Evolutionary conservation across 192 early-diverging fungal species (phyloP), one percentile per base, ranked within the genome.

Genomic region (Umbelopsis isabellina): DNA sequence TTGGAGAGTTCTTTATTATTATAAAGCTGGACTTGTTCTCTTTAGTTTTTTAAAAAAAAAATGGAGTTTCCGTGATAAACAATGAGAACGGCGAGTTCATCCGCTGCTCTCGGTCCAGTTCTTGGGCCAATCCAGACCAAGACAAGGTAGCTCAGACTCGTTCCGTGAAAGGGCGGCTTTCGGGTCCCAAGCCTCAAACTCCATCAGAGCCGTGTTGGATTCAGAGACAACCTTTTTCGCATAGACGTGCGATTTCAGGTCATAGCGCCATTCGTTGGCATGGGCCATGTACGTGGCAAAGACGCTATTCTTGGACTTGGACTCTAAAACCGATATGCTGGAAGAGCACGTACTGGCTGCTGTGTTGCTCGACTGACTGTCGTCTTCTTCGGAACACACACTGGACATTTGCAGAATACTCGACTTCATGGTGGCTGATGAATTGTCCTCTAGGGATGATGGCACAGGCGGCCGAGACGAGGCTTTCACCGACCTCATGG

Each of bases 101-200:
- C 55, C 55, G 27, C 30, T 30, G 13, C 25, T 61, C 7, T 61
- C 55, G 0, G 85, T 11, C 35, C 64, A 46, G 49, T 79, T 65
- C 80, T 76, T 82, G 18, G 55, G 22, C 75, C 77, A 68, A 75
- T 55, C 48, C 70, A 86, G 72, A 78, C 74, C 75, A 50, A 58
- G 20, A 6, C 46, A 71, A 5, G 41, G 65, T 18, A 61, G 21
- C 4, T 46, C 22, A 30, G 27, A 41, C 15, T 16, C 20, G n/a
- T 33, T n/a, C 35, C 45, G 16, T 3, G 44, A 45, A 11, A 44
- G 44, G 1, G 16, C 55, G 44, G 13, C 18, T 7, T 52, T 55
- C 15, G 25, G 22, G 15, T 33, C 37, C 61, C 55, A 58, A 21
- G 49, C 47, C 18, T 55, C 22, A 22, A 48, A 58, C 45, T 70